Evolutionary conservation across 129 eudicot species (phyloP).

Genomic region (Flaveria trinervia): DNA sequence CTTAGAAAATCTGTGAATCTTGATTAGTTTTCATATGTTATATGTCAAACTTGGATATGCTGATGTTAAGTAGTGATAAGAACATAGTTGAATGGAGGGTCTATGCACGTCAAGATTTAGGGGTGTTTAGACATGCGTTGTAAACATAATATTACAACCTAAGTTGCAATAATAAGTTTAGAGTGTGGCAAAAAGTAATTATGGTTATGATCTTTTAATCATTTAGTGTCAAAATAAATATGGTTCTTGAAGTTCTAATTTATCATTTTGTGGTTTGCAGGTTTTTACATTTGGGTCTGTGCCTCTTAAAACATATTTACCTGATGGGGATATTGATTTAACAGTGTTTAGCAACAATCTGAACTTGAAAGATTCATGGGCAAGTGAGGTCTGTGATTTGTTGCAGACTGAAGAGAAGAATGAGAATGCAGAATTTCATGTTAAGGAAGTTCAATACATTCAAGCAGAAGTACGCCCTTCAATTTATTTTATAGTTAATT

Average conservation of each 20-base stretch:
- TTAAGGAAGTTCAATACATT: slow-evolving; percentile 89
- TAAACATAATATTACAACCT: not conserved
- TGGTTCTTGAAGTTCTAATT: not conserved
- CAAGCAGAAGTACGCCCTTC: slow-evolving; percentile 78
- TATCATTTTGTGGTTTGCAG: slow-evolving; percentile 34
- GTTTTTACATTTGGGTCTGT: slow-evolving; percentile 91
- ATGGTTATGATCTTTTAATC: not conserved
- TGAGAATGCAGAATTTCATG: slow-evolving; percentile 86
- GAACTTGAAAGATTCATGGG: slow-evolving; percentile 71
- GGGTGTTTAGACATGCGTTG: not conserved
- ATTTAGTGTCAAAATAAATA: not conserved
- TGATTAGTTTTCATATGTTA: not conserved
- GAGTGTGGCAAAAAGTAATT: not conserved
- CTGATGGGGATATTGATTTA: slow-evolving; percentile 92
- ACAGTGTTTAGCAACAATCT: slow-evolving; percentile 65
- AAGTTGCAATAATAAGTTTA: not conserved
- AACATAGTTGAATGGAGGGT: slow-evolving; percentile 19
- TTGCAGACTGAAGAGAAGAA: slow-evolving; percentile 79
- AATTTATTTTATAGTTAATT: not conserved
- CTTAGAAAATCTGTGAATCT: slow-evolving; percentile 13
- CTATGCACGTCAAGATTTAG: not conserved
- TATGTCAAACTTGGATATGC: slow-evolving; percentile 5
- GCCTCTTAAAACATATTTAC: slow-evolving; percentile 87
- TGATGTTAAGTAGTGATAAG: slow-evolving; percentile 13
- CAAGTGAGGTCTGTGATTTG: slow-evolving; percentile 72